These are phyloP conservation scores for Hypoxylon crocopeplum DNA, from an alignment of 495 filamentous ascomycete species.

Conservation along the genomic window DNA sequence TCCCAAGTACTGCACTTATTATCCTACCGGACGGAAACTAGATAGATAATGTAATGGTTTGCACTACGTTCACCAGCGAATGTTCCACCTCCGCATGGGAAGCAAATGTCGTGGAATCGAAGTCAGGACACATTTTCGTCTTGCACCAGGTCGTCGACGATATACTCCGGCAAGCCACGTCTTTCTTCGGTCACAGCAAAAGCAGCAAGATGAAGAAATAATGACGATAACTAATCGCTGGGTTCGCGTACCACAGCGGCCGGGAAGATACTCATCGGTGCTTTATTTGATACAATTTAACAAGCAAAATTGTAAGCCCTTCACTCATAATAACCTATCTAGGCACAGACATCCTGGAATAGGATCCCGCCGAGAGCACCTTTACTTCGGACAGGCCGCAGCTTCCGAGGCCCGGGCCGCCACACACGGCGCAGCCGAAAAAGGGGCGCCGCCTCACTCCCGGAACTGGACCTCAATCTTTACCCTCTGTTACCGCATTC, in stretches of 20 bases:
- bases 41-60: neutral
- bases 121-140: neutral
- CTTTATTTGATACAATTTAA: slow-evolving; percentile 1
- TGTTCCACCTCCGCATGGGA: neutral
- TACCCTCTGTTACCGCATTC: no score
- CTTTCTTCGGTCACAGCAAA: neutral
- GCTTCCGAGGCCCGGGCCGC: no score
- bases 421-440: no score
- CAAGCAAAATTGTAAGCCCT: neutral
- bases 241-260: neutral
- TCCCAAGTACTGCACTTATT: no score
- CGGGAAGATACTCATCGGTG: neutral
- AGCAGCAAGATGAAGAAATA: neutral
- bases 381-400: no score
- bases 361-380: no score
- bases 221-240: neutral
- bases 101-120: neutral
- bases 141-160: neutral
- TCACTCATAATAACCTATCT: neutral
- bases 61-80: neutral
- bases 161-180: neutral
- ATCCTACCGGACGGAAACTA: neutral
- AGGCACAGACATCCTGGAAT: no score
- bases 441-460: no score
- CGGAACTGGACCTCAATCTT: no score